Evolutionary conservation across 2,329 filamentous ascomycete genomes (phyloP).

Genomic region (Tolypocladium capitatum): DNA sequence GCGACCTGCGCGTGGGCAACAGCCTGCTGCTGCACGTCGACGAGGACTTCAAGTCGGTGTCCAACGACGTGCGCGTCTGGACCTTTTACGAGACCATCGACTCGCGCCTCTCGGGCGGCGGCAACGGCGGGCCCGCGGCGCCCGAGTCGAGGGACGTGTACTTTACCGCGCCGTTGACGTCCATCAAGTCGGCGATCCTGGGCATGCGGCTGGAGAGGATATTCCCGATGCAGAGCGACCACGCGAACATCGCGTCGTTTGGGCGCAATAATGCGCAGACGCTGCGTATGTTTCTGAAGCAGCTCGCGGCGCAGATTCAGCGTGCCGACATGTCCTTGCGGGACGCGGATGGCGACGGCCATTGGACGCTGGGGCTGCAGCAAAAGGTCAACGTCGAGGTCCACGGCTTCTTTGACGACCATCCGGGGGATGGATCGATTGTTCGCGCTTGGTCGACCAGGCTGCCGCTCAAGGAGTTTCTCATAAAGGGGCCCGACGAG

Average conservation of each 20-base stretch:
- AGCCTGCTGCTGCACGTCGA: slow-evolving; percentile 34
- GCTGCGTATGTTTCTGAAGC: slow-evolving; percentile 25
- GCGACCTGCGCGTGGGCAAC: slow-evolving; percentile 37
- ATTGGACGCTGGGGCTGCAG: slow-evolving; percentile 35
- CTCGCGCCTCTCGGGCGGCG: slow-evolving; percentile 34
- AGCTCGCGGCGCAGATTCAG: slow-evolving; percentile 18
- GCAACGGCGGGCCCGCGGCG: slow-evolving; percentile 3
- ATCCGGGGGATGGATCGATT: slow-evolving; percentile 8
- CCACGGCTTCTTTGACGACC: slow-evolving; percentile 46
- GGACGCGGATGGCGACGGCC: slow-evolving; percentile 12
- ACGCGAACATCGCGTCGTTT: slow-evolving; percentile 41
- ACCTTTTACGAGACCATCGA: slow-evolving; percentile 51
- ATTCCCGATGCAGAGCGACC: slow-evolving; percentile 39
- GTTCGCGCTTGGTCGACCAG: slow-evolving; percentile 38
- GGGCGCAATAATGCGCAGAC: slow-evolving; percentile 35
- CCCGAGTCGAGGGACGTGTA: slow-evolving; percentile 28
- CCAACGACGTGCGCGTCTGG: slow-evolving; percentile 47
- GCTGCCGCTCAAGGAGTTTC: slow-evolving; percentile 38
- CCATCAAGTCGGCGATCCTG: slow-evolving; percentile 40
- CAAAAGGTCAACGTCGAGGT: slow-evolving; percentile 42
- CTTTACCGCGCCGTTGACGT: slow-evolving; percentile 46
- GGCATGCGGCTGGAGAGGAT: slow-evolving; percentile 38
- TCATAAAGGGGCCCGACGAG: slow-evolving; percentile 39
- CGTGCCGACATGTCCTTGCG: slow-evolving; percentile 18
- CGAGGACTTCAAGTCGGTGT: slow-evolving; percentile 41